Evolutionary conservation across 257 asterid genomes (phyloP).

Genomic region (Henckelia pumila): DNA sequence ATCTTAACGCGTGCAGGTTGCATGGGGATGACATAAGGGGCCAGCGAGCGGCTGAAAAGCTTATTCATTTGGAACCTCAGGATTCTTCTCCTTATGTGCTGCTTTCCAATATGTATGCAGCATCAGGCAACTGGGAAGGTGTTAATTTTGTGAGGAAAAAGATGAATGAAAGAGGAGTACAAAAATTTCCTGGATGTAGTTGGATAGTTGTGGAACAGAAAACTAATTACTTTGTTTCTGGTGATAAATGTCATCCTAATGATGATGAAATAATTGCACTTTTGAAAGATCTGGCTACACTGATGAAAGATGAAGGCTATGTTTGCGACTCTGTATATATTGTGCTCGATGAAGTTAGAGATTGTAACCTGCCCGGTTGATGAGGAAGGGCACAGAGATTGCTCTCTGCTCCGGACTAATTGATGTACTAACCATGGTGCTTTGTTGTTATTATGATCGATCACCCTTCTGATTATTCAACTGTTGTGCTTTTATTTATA

Average conservation of each 20-base stretch:
- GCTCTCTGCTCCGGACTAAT: constrained; percentile 3
- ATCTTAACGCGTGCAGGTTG: constrained; percentile 79
- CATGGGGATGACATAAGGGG: constrained; percentile 85
- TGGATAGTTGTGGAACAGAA: constrained; percentile 40
- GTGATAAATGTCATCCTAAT: constrained; percentile 33
- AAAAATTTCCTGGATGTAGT: constrained; percentile 71
- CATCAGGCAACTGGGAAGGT: constrained; percentile 77
- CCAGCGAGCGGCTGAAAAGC: constrained; percentile 69
- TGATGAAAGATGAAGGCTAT: constrained; percentile 33
- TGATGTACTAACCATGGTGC: constrained; percentile 1
- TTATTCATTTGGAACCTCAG: constrained; percentile 68
- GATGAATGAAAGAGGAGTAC: constrained; percentile 69
- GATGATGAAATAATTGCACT: constrained; percentile 31
- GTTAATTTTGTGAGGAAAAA: constrained; percentile 55
- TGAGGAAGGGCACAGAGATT: constrained; percentile 9
- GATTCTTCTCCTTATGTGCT: constrained; percentile 69
- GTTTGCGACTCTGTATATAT: constrained; percentile 20
- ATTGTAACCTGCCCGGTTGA: constrained; percentile 8
- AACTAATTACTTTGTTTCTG: constrained; percentile 34
- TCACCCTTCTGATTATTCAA: neutral
- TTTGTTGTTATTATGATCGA: neutral
- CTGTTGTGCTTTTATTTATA: neutral
- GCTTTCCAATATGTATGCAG: constrained; percentile 80
- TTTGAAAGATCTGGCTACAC: constrained; percentile 31
- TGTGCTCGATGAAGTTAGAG: constrained; percentile 17